Evolutionary conservation across 345 rosid species (phyloP).

Genomic region (Limnanthes douglasii): DNA sequence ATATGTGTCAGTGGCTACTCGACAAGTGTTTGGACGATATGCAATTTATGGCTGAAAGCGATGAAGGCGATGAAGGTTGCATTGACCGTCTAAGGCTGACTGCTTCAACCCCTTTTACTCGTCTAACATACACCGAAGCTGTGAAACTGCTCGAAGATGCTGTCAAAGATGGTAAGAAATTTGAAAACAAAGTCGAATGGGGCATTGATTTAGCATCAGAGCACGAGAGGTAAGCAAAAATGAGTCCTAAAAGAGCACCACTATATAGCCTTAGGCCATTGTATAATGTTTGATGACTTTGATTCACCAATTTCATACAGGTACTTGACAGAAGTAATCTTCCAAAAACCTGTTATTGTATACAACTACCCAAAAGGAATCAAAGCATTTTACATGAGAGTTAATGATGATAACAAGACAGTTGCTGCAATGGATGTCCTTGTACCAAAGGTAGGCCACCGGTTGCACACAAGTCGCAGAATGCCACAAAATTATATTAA

Average conservation of each 20-base stretch:
- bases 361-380: constrained; percentile 91
- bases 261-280: constrained; percentile 1
- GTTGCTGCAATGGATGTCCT: constrained; percentile 99
- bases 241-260: background rate
- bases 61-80: constrained; percentile 54
- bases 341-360: constrained; percentile 81
- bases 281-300: background rate
- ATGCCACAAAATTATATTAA: background rate
- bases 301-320: constrained; percentile 19
- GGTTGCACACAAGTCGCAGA: constrained; percentile 3
- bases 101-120: constrained; percentile 71
- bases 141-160: constrained; percentile 52
- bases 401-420: constrained; percentile 74
- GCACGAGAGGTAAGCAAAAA: constrained; percentile 61
- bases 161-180: constrained; percentile 50
- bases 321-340: constrained; percentile 75
- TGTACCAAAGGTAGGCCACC: constrained; percentile 63
- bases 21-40: constrained; percentile 73
- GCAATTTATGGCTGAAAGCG: constrained; percentile 82
- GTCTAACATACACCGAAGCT: constrained; percentile 74
- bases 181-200: constrained; percentile 80
- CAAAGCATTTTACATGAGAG: constrained; percentile 94
- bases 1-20: constrained; percentile 75
- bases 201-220: constrained; percentile 93
- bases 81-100: constrained; percentile 60